Evolutionary conservation across 1,284 basidiomycete species (phyloP), one percentile per base, ranked within the genome.

Genomic region (Wallemia mellicola): DNA sequence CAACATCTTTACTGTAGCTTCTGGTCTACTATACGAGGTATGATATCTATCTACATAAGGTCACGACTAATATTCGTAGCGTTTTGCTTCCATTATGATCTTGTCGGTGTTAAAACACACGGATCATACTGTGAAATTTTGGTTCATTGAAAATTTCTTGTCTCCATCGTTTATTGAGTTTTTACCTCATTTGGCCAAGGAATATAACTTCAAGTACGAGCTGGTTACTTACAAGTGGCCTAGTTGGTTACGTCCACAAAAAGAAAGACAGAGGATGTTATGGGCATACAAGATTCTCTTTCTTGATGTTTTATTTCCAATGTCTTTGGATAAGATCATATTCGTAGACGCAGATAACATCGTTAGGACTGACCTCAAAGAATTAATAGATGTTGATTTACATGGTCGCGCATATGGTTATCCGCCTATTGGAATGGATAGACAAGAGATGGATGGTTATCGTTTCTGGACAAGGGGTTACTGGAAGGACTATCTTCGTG

Each of bases 221-320:
- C 77, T 98, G 14, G 84, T 98, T 60, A 96, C 92, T 0, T 98
- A 96, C 74, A 95, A 94, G 67, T 98, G 92, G 92, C 94, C 92
- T 0, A 83, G 83, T 1, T 98, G 92, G 92, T 75, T 98, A 15
- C 82, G 88, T n/a, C 78, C 79, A 11, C 92, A 96, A 69, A 89
- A 81, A 60, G 92, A 98, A 72, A 98, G 98, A 70, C 92, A 98
- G 70, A 78, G 92, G 24, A 84, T 89, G 61, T 98, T 98, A 65
- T 98, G 92, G 92, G 94, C 86, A n/a, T 95, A 96, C 76, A 98
- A 98, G 73, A 98, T 98, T 63, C 78, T 98, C 33, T 98, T 98
- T 77, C 78, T 98, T 27, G 92, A 98, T 66, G 91, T 96, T 5
- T 77, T 98, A 3, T 98, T 98, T 78, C 92, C 92, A 1, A 86